Evolutionary conservation across 2,329 filamentous ascomycete species (phyloP).

Genomic region (Sporothrix variecibatus): DNA sequence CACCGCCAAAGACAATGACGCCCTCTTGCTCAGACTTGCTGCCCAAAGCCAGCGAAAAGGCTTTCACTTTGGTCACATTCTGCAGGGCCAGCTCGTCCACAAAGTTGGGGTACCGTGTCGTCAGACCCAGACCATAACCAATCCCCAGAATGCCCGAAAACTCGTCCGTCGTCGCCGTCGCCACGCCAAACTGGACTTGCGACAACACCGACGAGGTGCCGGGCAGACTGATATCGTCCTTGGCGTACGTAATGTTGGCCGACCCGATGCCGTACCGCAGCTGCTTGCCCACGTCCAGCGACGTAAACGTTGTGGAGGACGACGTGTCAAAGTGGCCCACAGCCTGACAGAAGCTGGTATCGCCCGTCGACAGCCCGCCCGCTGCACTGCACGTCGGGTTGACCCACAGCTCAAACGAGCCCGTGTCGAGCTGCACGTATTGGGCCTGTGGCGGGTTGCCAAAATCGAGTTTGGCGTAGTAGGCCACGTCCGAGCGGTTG

Average conservation of each 20-base stretch:
- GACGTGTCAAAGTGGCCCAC: constrained; percentile 48
- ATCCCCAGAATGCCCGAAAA: constrained; percentile 70
- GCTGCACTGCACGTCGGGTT: constrained; percentile 24
- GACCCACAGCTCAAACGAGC: constrained; percentile 63
- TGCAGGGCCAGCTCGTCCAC: constrained; percentile 53
- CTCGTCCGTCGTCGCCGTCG: constrained; percentile 51
- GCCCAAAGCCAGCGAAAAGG: constrained; percentile 67
- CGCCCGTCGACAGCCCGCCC: constrained; percentile 16
- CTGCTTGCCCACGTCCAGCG: constrained; percentile 41
- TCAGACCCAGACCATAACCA: constrained; percentile 60
- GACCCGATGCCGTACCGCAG: constrained; percentile 55
- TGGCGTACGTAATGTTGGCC: constrained; percentile 54
- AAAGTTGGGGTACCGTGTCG: constrained; percentile 53
- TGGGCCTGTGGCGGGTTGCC: constrained; percentile 57
- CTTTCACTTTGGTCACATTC: constrained; percentile 59
- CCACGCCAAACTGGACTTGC: constrained; percentile 66
- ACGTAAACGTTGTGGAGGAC: constrained; percentile 21
- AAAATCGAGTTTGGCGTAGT: constrained; percentile 54
- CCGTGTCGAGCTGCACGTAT: constrained; percentile 59
- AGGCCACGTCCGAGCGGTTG: constrained; percentile 56
- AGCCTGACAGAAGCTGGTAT: constrained; percentile 27
- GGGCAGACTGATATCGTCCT: constrained; percentile 48
- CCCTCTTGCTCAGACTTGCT: constrained; percentile 61
- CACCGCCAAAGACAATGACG: constrained; percentile 67
- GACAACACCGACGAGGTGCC: constrained; percentile 46